Percentiles rank a stretch among this genome's conserved stretches.
These are phyloP conservation scores for Strobilomyces dryophilus DNA, from an alignment of 768 basidiomycete genomes.

Conservation along the genomic window DNA sequence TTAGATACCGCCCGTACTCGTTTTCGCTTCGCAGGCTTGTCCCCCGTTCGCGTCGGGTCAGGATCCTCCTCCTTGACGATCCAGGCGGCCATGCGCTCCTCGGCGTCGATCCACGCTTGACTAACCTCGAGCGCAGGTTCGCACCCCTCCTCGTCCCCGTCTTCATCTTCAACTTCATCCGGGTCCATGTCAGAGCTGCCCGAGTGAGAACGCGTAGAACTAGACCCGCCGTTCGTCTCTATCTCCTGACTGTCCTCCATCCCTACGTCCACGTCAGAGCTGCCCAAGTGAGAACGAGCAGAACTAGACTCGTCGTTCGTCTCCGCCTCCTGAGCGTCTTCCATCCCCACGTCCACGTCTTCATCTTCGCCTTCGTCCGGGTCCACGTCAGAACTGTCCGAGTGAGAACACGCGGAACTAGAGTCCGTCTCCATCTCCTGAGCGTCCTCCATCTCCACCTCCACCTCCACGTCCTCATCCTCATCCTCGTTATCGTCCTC, in stretches of 20 bases:
- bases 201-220: conserved; percentile 24
- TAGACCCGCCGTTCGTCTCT: neutral
- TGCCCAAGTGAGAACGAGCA: conserved; percentile 17
- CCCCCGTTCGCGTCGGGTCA: neutral
- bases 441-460: neutral
- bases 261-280: neutral
- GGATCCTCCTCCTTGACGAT: conserved; percentile 14
- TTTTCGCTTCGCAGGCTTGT: conserved; percentile 7
- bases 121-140: conserved; percentile 36
- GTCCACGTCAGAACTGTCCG: neutral
- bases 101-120: conserved; percentile 32
- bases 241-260: neutral
- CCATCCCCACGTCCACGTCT: neutral
- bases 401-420: conserved; percentile 24
- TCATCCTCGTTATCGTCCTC: conserved; percentile 6
- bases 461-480: conserved; percentile 1
- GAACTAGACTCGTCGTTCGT: conserved; percentile 12
- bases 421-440: conserved; percentile 1
- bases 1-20: neutral
- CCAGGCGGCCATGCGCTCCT: conserved; percentile 30
- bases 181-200: neutral
- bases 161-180: neutral
- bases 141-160: neutral
- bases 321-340: neutral
- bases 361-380: neutral